Percentiles rank a stretch among this genome's conserved stretches.
Conservation (phyloP, 2,329 filamentous ascomycete species). For the Immersiporthe knoxdaviesiana region DNA sequence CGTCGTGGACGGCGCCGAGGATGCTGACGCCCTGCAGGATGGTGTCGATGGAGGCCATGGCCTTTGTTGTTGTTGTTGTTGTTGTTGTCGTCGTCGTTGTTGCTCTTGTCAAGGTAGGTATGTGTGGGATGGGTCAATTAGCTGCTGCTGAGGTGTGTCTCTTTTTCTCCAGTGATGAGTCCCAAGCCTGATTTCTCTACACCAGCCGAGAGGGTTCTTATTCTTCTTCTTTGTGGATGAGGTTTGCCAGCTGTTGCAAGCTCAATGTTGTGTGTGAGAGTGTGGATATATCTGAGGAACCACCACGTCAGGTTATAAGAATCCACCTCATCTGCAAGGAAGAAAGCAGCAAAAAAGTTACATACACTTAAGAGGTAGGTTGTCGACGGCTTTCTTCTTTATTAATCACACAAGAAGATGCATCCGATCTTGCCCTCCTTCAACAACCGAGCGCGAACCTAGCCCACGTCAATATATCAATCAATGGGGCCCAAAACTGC, state of each 20-base stretch:
- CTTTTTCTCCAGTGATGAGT: not conserved
- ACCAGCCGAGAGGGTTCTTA: not conserved
- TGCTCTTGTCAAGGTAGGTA: not conserved
- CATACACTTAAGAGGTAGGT: too few relatives aligned
- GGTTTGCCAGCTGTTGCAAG: too few relatives aligned
- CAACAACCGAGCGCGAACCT: not conserved
- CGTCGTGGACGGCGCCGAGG: constrained; percentile 76
- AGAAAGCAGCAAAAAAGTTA: too few relatives aligned
- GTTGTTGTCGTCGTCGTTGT: not conserved
- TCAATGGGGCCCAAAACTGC: not conserved
- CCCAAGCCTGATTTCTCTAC: constrained; percentile 1
- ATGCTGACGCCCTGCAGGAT: constrained; percentile 89
- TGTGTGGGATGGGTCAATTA: too few relatives aligned
- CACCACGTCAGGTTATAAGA: not conserved
- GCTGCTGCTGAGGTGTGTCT: not conserved
- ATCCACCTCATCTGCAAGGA: too few relatives aligned
- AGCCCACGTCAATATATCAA: not conserved
- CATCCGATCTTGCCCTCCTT: not conserved
- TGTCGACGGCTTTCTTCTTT: not conserved
- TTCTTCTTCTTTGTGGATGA: too few relatives aligned
- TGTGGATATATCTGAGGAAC: not conserved
- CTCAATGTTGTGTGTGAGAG: too few relatives aligned
- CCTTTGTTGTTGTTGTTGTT: constrained; percentile 34
- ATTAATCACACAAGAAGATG: not conserved
- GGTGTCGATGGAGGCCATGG: constrained; percentile 71